These are phyloP conservation scores for Ogataea methanolica DNA, from an alignment of 805 yeast genomes.

Conservation along the genomic window DNA sequence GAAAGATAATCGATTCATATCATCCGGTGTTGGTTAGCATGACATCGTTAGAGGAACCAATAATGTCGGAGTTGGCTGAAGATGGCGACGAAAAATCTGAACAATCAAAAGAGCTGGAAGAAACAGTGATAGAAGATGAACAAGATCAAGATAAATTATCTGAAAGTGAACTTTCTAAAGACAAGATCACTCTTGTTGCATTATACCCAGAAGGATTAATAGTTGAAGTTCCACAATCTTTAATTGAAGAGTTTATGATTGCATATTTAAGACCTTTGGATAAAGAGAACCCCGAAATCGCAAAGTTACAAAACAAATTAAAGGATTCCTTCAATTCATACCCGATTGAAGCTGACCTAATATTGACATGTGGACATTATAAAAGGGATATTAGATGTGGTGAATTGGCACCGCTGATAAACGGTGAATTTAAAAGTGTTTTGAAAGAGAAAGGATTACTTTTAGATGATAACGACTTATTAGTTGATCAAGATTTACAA, in stretches of 20 bases:
- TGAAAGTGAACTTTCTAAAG: no score
- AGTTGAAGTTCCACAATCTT: slow-evolving; percentile 31
- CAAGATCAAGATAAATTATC: not conserved
- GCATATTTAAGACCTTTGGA: slow-evolving; percentile 37
- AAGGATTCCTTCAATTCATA: slow-evolving; percentile 10
- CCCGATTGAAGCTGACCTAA: slow-evolving; percentile 26
- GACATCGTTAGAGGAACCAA: slow-evolving; percentile 28
- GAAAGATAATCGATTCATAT: slow-evolving; percentile 32
- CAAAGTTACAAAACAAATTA: not conserved
- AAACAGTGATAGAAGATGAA: no score
- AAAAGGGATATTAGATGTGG: slow-evolving; percentile 68
- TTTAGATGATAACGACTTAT: slow-evolving; percentile 6
- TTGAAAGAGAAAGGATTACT: slow-evolving; percentile 32
- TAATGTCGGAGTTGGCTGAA: not conserved
- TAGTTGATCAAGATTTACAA: slow-evolving; percentile 14
- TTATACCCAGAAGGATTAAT: slow-evolving; percentile 50
- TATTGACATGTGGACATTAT: slow-evolving; percentile 64
- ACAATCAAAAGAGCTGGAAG: not conserved
- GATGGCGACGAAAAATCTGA: not conserved
- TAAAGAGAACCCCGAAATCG: slow-evolving; percentile 5
- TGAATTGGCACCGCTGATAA: slow-evolving; percentile 52
- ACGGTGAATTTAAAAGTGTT: slow-evolving; percentile 44
- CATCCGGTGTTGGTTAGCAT: slow-evolving; percentile 51
- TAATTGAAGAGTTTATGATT: slow-evolving; percentile 34
- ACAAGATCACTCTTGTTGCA: slow-evolving; percentile 20